Evolutionary conservation across 345 rosid species (phyloP).

Genomic region (Cardamine chenopodiifolia): DNA sequence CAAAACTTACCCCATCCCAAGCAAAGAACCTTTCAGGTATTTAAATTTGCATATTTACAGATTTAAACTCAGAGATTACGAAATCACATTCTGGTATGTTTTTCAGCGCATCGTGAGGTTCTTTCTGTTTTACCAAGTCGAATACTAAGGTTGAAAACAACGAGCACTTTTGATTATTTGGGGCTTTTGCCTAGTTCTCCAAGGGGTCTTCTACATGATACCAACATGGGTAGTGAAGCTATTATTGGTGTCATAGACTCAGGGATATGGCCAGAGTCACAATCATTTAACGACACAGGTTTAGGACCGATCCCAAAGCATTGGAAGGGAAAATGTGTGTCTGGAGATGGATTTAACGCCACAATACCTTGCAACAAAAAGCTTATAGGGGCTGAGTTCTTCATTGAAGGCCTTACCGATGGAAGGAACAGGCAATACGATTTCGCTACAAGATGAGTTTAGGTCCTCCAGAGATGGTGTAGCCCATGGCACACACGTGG

Average conservation of each 20-base stretch:
- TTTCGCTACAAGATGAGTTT: conserved; percentile 32
- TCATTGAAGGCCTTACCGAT: conserved; percentile 42
- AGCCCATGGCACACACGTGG: conserved; percentile 60
- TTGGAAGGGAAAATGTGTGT: conserved; percentile 67
- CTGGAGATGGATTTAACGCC: conserved; percentile 52
- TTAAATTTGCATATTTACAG: not conserved
- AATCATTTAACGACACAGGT: conserved; percentile 56
- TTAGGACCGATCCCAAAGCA: conserved; percentile 50
- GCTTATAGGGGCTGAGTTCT: conserved; percentile 59
- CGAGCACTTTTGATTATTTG: conserved; percentile 62
- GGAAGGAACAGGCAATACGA: conserved; percentile 41
- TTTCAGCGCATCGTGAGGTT: conserved; percentile 55
- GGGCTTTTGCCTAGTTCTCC: conserved; percentile 48
- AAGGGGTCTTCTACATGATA: conserved; percentile 43
- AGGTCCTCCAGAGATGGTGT: conserved; percentile 51
- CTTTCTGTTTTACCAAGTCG: conserved; percentile 55
- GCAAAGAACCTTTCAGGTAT: conserved; percentile 50
- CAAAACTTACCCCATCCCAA: conserved; percentile 50
- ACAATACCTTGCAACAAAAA: conserved; percentile 52
- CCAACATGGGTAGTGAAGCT: conserved; percentile 55
- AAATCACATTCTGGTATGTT: not conserved
- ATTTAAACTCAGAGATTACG: conserved; percentile 1
- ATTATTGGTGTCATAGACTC: conserved; percentile 69
- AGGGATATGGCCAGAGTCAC: conserved; percentile 73
- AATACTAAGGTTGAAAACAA: conserved; percentile 57